Percentiles rank a stretch among this genome's conserved stretches.
Conservation (phyloP, 2,329 filamentous ascomycete species). For the Celoporthe dispersa region DNA sequence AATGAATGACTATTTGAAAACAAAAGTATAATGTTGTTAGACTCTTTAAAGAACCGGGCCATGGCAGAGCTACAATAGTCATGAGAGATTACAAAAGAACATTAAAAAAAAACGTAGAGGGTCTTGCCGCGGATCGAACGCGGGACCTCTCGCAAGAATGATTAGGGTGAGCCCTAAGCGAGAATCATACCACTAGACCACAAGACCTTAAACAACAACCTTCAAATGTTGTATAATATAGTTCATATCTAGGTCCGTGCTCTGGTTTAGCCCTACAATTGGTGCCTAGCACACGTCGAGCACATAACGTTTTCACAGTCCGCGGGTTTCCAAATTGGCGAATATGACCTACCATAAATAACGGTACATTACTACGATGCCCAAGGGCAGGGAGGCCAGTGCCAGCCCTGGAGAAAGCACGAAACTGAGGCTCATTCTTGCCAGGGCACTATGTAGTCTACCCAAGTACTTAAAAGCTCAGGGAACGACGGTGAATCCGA, state of each 20-base stretch:
- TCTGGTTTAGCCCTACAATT: no score
- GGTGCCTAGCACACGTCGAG: no score
- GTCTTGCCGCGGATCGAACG: conserved; percentile 27
- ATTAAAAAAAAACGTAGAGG: conserved; percentile 5
- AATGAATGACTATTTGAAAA: no score
- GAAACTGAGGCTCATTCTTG: not conserved
- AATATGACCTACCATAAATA: not conserved
- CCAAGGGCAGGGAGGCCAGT: no score
- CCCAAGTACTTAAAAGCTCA: no score
- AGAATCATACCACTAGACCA: conserved; percentile 30
- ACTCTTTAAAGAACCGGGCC: no score
- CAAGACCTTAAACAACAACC: conserved; percentile 1
- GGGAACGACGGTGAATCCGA: no score
- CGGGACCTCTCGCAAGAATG: conserved; percentile 23
- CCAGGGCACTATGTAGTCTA: no score
- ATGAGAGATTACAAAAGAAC: no score
- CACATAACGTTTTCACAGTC: not conserved
- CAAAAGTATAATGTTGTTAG: no score
- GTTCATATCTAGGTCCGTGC: not conserved
- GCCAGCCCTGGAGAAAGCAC: not conserved
- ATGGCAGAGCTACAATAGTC: no score
- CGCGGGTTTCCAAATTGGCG: not conserved
- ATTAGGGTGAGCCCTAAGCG: conserved; percentile 22
- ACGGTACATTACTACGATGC: not conserved
- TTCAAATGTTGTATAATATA: not conserved